Conservation (phyloP, 2,329 filamentous ascomycete species). For the Colletotrichum abscissum region DNA sequence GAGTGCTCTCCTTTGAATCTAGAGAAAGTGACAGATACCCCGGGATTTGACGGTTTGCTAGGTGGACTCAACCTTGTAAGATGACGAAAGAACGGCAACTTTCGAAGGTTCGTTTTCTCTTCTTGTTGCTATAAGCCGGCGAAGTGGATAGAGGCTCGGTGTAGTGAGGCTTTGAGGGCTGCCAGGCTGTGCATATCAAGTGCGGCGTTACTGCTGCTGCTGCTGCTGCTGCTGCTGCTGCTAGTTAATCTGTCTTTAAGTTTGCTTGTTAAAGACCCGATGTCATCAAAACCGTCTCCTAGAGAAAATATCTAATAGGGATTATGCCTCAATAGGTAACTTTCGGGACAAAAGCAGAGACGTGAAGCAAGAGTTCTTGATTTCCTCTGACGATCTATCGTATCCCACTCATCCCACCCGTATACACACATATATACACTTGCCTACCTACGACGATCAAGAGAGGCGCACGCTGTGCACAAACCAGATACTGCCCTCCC, state of each 20-base stretch:
- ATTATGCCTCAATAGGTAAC: background rate
- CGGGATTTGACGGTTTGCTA: background rate
- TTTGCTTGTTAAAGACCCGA: background rate
- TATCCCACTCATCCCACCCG: background rate
- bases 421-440: background rate
- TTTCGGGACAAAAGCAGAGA: background rate
- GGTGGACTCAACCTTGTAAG: background rate
- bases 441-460: background rate
- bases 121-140: rapidly evolving
- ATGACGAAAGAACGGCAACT: background rate
- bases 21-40: background rate
- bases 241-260: background rate
- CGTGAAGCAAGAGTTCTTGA: no score
- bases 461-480: background rate
- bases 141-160: background rate
- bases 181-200: no score
- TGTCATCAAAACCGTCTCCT: background rate
- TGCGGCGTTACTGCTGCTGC: no score
- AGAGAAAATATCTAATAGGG: background rate
- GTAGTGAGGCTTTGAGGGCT: background rate
- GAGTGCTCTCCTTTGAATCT: background rate
- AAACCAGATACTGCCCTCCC: background rate
- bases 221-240: background rate
- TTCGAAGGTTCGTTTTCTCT: background rate
- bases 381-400: background rate